Evolutionary conservation across 2,329 filamentous ascomycete species (phyloP).

Genomic region (Penicillium polonicum): DNA sequence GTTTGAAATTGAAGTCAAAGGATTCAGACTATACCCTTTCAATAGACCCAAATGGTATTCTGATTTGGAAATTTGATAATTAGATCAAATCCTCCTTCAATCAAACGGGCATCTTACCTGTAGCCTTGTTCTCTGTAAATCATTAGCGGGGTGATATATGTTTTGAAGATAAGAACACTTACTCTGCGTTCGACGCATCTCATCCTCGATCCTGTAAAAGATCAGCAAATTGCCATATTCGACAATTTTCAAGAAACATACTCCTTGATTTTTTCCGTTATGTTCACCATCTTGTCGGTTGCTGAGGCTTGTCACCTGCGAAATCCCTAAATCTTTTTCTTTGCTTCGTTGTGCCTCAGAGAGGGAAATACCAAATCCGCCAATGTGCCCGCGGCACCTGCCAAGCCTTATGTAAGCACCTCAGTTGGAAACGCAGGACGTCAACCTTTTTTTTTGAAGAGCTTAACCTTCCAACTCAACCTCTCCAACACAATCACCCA

Average conservation of each 20-base stretch:
- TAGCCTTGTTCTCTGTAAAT: constrained; percentile 89
- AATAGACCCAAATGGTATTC: constrained; percentile 97
- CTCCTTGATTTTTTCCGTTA: constrained; percentile 99
- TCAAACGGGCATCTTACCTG: constrained; percentile 62
- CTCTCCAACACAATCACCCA: constrained; percentile 12
- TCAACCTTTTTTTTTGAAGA: constrained; percentile 10
- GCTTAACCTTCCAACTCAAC: background rate
- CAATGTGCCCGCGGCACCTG: background rate
- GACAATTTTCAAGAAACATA: constrained; percentile 42
- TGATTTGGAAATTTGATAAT: constrained; percentile 41
- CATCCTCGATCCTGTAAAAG: constrained; percentile 83
- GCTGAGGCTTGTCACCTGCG: constrained; percentile 15
- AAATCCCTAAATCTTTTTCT: constrained; percentile 17
- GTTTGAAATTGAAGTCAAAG: background rate
- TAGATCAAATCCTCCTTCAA: constrained; percentile 2
- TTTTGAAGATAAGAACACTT: constrained; percentile 40
- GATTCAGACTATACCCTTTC: constrained; percentile 68
- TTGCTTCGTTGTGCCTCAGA: background rate
- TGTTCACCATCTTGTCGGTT: constrained; percentile 81
- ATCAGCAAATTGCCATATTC: constrained; percentile 13
- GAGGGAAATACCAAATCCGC: constrained; percentile 11
- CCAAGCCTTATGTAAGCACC: constrained; percentile 13
- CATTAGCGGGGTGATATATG: constrained; percentile 29
- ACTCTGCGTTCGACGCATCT: constrained; percentile 99
- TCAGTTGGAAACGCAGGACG: background rate